phyloP scores from a whole-genome alignment of 1,139 yeast genomes.

The Kurtzmaniella quercitrusa region DNA sequence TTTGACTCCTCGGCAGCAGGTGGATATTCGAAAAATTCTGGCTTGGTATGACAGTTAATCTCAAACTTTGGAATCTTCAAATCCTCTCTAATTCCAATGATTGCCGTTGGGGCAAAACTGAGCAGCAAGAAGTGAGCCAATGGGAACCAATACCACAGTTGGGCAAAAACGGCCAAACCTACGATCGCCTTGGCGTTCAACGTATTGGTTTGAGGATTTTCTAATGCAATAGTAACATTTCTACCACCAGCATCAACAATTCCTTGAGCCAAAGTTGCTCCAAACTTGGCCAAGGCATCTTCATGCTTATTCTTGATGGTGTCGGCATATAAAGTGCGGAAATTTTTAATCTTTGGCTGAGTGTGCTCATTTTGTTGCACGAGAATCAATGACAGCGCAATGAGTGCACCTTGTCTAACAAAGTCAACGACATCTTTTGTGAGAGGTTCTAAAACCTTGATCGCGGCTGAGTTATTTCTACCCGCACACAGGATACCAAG shows the following conservation, averaged over 20 bases:
- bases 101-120: conserved; percentile 89
- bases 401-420: conserved; percentile 96
- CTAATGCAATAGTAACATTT: conserved; percentile 90
- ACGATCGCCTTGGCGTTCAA: conserved; percentile 88
- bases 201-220: conserved; percentile 87
- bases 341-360: conserved; percentile 73
- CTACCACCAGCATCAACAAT: conserved; percentile 99
- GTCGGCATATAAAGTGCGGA: conserved; percentile 70
- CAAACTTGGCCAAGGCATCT: conserved; percentile 95
- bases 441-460: conserved; percentile 89
- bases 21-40: conserved; percentile 83
- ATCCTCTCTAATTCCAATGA: conserved; percentile 83
- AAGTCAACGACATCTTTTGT: conserved; percentile 93
- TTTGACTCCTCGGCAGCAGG: conserved; percentile 79
- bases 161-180: conserved; percentile 85
- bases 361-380: conserved; percentile 90
- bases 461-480: conserved; percentile 81
- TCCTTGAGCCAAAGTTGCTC: conserved; percentile 97
- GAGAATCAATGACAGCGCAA: conserved; percentile 87
- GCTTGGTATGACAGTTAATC: conserved; percentile 75
- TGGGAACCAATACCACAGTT: conserved; percentile 99
- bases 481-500: conserved; percentile 98
- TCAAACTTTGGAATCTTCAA: conserved; percentile 83
- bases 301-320: conserved; percentile 85
- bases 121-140: conserved; percentile 87